phyloP scores from a whole-genome alignment of 148 eudicot species.

The Pouteria glomerata region DNA sequence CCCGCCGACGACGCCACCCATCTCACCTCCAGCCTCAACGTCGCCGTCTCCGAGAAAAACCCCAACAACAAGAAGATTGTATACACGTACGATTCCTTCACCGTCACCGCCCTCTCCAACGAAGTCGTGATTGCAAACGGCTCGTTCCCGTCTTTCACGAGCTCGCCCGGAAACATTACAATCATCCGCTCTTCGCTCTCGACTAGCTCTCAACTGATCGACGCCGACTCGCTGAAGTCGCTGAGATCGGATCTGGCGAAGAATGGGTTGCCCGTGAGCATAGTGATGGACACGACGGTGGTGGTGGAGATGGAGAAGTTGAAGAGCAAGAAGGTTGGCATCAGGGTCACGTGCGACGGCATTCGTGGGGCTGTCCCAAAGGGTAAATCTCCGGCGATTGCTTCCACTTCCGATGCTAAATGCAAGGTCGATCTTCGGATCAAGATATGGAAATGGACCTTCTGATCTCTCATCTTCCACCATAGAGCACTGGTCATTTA shows the following conservation, averaged over 20 bases:
- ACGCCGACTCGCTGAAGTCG: conserved; percentile 33
- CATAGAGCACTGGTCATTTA: no score
- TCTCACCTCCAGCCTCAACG: conserved; percentile 44
- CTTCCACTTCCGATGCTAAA: conserved; percentile 34
- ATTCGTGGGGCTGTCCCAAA: conserved; percentile 50
- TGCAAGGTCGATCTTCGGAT: conserved; percentile 90
- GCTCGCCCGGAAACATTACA: conserved; percentile 30
- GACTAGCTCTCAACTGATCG: conserved; percentile 23
- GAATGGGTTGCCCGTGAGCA: conserved; percentile 44
- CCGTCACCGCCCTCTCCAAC: conserved; percentile 16
- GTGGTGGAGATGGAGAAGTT: conserved; percentile 53
- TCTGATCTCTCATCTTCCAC: conserved; percentile 18
- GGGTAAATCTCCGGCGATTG: conserved; percentile 31
- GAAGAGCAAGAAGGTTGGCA: conserved; percentile 56
- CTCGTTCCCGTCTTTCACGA: conserved; percentile 39
- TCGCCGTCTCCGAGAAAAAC: conserved; percentile 69
- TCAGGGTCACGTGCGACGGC: conserved; percentile 60
- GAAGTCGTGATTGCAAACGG: conserved; percentile 41
- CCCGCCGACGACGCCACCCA: conserved; percentile 36
- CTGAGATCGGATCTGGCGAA: conserved; percentile 51
- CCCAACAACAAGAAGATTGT: conserved; percentile 54
- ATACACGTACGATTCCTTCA: conserved; percentile 40
- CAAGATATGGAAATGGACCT: conserved; percentile 89
- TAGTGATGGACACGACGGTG: conserved; percentile 49
- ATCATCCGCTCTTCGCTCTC: conserved; percentile 28